These are phyloP conservation scores for Arabidopsis arenosa DNA, from an alignment of 345 rosid genomes.

Conservation along the genomic window DNA sequence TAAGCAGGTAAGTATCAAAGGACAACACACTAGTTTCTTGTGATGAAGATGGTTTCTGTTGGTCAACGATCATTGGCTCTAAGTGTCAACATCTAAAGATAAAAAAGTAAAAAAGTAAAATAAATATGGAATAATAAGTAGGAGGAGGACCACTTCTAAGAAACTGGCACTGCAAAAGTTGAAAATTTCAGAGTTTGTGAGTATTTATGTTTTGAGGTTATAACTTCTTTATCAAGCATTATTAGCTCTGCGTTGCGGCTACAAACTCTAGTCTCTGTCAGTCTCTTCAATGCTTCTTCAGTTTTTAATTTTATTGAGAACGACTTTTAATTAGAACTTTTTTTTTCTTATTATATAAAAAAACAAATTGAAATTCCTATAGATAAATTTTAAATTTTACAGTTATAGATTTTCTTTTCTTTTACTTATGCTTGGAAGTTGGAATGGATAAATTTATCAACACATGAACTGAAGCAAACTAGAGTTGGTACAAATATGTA, in stretches of 20 bases:
- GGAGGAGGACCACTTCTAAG: conserved; percentile 27
- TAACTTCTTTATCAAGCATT: conserved; percentile 31
- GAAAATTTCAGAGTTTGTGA: conserved; percentile 8
- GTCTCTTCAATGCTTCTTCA: background rate
- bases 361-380: background rate
- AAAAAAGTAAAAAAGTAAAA: background rate
- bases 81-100: conserved; percentile 14
- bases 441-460: background rate
- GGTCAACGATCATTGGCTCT: conserved; percentile 42
- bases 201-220: conserved; percentile 16
- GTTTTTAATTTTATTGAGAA: background rate
- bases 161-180: conserved; percentile 35
- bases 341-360: background rate
- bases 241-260: conserved; percentile 3
- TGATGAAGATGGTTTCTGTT: conserved; percentile 39
- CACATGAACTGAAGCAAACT: background rate
- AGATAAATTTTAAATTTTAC: background rate
- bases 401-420: background rate
- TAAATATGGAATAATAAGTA: background rate
- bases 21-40: conserved; percentile 43
- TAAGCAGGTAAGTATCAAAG: conserved; percentile 17
- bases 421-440: background rate
- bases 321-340: background rate
- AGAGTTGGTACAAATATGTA: too few relatives aligned
- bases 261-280: conserved; percentile 7